Base-by-base conservation (phyloP, 2,329 filamentous ascomycete species). In the Calonectria hawksworthii region DNA sequence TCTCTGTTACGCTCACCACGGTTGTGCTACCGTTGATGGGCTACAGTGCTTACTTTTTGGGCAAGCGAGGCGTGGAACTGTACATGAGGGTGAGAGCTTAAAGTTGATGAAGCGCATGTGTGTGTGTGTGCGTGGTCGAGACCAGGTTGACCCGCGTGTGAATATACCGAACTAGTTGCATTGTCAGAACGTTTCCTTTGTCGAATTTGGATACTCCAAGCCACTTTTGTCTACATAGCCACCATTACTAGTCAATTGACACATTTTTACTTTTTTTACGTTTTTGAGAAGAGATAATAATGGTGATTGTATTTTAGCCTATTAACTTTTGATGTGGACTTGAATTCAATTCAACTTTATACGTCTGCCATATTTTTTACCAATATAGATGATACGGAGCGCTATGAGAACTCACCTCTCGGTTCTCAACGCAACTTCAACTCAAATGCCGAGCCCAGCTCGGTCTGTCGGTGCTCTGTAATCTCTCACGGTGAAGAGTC, bases 1-100 rank as follows among this genome's bases (percentile, higher is more conserved):
- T 73, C 26, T 51, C 66, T 4, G 47, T 69, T 14, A 70, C 66
- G 30, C 36, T 69, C 28, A 56, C 56, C 23, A 63, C 56, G 1
- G 50, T 70, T 11, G 71, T 73, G 66, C 28, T 73, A 21, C 71
- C 71, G n/a, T n/a, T 73, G 50, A 51, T 73, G 30, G 54, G 64
- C 11, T 73, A 73, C 36, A 47, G 56, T 23, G 54, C 71, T 32
- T 73, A 73, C 64, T 52, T 69, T 30, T 26, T 73, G 8, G 71
- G 71, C 9, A 69, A 67, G n/a, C 47, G 66, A 34, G 71, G 71
- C 26, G 13, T 73, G 4, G 71, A 73, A 28, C 64, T 65, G 54
- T 67, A 61, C 5, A 6, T 73, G 50, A 73, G 59, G 32, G 56
- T 73, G 50, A 38, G 71, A 23, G 59, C 47, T 32, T 73, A 13